Evolutionary conservation across 1,284 basidiomycete genomes (phyloP), one percentile per base, ranked within the genome.

Genomic region (Heterobasidion parviporum): DNA sequence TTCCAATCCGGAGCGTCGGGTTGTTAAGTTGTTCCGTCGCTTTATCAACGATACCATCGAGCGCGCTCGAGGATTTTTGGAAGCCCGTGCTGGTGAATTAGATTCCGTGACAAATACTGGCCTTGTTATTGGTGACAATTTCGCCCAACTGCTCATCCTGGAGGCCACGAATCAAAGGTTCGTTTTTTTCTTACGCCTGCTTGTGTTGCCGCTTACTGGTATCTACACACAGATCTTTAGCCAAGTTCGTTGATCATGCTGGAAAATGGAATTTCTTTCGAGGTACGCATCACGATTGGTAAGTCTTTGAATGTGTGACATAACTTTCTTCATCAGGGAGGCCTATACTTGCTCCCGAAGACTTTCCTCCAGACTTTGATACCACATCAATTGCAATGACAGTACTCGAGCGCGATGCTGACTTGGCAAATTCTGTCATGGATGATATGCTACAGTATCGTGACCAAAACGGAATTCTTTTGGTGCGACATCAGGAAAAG

Each of bases 241-340:
- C 77, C 18, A 62, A 74, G 52, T 62, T 76, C 33, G 67, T 71
- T 5, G 69, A 77, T n/a, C 70, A 74, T 45, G 65, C 74, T 33
- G 67, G 73, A 32, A 72, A 70, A 41, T 80, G 78, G 75, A 81
- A 81, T 56, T 82, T 82, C 64, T 81, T 81, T 63, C 72, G 72
- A 64, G 74, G 75, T 72, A 50, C 32, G 58, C 59, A 26, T 26
- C 26, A 26, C 26, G 26, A 26, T 5, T 26, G 26, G 26, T 6
- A 26, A 26, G 5, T 26, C 34, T 12, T 18, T 52, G 81, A 63
- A 63, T 79, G 38, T 26, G 4, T 4, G 6, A 26, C 5, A 26
- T 26, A 26, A 26, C 4, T 26, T 26, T 26, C 5, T 26, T 4
- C 26, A 26, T 5, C 26, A 26, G 26, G 26, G 26, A 26, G 5